Conservation (phyloP, 768 basidiomycete genomes). For the Rhodotorula diobovata region DNA sequence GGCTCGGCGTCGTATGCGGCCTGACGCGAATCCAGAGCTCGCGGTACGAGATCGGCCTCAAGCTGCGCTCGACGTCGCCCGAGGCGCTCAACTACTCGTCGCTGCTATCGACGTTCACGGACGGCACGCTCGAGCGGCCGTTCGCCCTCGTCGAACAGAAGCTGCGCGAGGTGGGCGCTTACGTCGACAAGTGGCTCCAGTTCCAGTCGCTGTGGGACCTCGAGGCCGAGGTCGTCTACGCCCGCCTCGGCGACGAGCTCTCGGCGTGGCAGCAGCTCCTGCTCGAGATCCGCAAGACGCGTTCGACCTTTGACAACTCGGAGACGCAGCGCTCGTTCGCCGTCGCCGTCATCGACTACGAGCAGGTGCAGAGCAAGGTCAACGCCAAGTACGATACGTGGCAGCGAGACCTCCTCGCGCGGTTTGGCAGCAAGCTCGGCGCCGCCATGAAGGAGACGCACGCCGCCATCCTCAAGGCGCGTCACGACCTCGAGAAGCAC, state of each 20-base stretch:
- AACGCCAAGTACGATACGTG: conserved; percentile 98
- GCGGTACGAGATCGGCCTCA: conserved; percentile 91
- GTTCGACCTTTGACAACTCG: conserved; percentile 92
- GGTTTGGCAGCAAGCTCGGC: conserved; percentile 88
- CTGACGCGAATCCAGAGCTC: conserved; percentile 86
- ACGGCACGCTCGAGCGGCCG: conserved; percentile 70
- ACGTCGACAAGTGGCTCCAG: conserved; percentile 96
- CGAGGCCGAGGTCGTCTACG: conserved; percentile 93
- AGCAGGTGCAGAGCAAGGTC: conserved; percentile 93
- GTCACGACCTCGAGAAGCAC: conserved; percentile 92
- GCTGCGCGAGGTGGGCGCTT: conserved; percentile 77
- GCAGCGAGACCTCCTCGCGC: conserved; percentile 88
- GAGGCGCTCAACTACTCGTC: conserved; percentile 77
- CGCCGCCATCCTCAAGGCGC: conserved; percentile 80
- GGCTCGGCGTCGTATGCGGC: conserved; percentile 87
- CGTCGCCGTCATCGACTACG: conserved; percentile 91
- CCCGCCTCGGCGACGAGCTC: conserved; percentile 87
- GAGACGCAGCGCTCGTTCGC: conserved; percentile 89
- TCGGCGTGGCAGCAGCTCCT: conserved; percentile 88
- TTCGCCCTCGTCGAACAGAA: conserved; percentile 83
- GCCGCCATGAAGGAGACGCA: conserved; percentile 98
- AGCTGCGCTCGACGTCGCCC: conserved; percentile 64
- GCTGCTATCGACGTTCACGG: conserved; percentile 67
- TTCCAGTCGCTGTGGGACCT: conserved; percentile 99
- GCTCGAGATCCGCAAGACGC: conserved; percentile 92